Evolutionary conservation across 2,329 filamentous ascomycete genomes (phyloP).

Genomic region (Fusarium pseudonygamai): DNA sequence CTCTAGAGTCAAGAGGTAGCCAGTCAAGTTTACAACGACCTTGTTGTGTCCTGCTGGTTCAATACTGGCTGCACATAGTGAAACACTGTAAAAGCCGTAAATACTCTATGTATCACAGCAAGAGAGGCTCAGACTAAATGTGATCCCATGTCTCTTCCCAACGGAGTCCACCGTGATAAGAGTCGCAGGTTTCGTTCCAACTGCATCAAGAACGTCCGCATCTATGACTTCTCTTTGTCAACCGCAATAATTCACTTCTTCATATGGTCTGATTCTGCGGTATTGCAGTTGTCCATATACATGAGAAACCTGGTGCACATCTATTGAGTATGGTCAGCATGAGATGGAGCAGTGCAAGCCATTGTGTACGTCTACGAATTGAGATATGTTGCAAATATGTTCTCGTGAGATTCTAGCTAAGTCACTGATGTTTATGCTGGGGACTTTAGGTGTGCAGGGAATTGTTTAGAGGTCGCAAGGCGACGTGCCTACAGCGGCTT

Average conservation of each 20-base stretch:
- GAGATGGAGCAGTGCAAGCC: too few relatives aligned
- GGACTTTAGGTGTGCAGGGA: neutral
- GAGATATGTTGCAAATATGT: neutral
- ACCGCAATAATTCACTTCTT: rapidly evolving
- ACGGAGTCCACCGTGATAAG: rapidly evolving
- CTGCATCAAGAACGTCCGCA: rapidly evolving
- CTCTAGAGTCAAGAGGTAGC: too few relatives aligned
- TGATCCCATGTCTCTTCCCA: neutral
- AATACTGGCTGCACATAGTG: rapidly evolving
- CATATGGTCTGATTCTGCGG: rapidly evolving
- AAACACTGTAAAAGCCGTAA: too few relatives aligned
- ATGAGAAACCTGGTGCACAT: neutral
- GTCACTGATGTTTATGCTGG: rapidly evolving
- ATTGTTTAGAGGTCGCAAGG: neutral
- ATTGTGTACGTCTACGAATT: neutral
- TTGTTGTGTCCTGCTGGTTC: rapidly evolving
- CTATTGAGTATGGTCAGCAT: neutral
- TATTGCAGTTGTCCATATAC: too few relatives aligned
- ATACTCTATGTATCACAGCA: too few relatives aligned
- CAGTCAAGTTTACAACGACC: too few relatives aligned
- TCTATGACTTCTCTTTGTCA: rapidly evolving
- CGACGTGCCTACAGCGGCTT: neutral
- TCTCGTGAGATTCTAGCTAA: neutral
- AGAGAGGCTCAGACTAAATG: rapidly evolving
- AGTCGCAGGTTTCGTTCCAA: too few relatives aligned